Evolutionary conservation across 192 early-diverging fungal species (phyloP).

Genomic region (Diversispora epigaea): DNA sequence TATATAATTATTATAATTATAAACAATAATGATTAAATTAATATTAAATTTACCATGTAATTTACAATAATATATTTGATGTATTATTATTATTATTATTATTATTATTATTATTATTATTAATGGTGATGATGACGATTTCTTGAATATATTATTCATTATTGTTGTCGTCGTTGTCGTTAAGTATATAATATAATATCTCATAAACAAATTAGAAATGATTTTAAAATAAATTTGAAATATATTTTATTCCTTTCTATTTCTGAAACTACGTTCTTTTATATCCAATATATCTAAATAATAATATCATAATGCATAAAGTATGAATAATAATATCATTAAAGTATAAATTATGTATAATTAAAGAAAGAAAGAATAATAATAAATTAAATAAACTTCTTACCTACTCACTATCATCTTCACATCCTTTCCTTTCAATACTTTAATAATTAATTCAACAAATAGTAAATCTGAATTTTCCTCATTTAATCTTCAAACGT

Average conservation of each 20-base stretch:
- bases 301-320: not conserved
- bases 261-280: no score
- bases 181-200: no score
- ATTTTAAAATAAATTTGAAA: no score
- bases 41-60: constrained; percentile 24
- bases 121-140: no score
- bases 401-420: not conserved
- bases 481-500: not conserved
- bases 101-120: no score
- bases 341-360: not conserved
- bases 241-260: no score
- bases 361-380: not conserved
- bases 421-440: not conserved
- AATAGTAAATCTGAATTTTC: not conserved
- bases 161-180: no score
- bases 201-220: no score
- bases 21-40: not conserved
- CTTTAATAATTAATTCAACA: not conserved
- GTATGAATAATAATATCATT: not conserved
- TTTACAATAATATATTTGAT: constrained; percentile 23
- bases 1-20: no score
- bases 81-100: no score
- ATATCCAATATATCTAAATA: no score
- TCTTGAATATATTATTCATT: no score
- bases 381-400: not conserved